Conservation (phyloP, 2,329 filamentous ascomycete species). For the Fusarium sp. region DNA sequence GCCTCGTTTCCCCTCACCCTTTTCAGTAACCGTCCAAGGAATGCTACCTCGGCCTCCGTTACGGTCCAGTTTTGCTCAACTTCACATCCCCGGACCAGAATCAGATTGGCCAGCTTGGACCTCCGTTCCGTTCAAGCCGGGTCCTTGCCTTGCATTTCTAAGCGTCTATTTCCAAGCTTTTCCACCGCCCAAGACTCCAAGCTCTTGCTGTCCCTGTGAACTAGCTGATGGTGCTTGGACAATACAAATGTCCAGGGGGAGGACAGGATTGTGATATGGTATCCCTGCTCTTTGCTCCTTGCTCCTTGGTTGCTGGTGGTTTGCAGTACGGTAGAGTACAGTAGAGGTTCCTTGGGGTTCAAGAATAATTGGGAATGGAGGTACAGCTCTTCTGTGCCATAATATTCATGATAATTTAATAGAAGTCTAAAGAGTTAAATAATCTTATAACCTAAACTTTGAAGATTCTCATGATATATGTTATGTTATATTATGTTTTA, state of each 20-base stretch:
- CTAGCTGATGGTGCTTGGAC: slow-evolving; percentile 18
- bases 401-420: too few species aligned
- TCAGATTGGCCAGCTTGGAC: slow-evolving; percentile 13
- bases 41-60: slow-evolving; percentile 20
- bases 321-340: neutral
- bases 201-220: slow-evolving; percentile 12
- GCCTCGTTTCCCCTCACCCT: slow-evolving; percentile 14
- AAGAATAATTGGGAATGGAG: too few species aligned
- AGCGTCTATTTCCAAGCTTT: slow-evolving; percentile 39
- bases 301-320: neutral
- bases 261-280: slow-evolving; percentile 3
- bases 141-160: slow-evolving; percentile 36
- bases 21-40: slow-evolving; percentile 9
- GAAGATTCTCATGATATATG: too few species aligned
- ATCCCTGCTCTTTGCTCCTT: slow-evolving; percentile 5
- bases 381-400: too few species aligned
- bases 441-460: too few species aligned
- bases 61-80: slow-evolving; percentile 13
- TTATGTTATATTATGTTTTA: too few species aligned
- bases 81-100: slow-evolving; percentile 17
- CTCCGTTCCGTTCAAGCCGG: slow-evolving; percentile 33
- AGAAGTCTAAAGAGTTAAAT: too few species aligned
- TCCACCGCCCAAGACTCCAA: neutral
- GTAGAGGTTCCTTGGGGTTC: neutral
- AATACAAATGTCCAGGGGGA: slow-evolving; percentile 28